Evolutionary conservation across 2,329 filamentous ascomycete genomes (phyloP).

Genomic region (Sarocladium strictum): DNA sequence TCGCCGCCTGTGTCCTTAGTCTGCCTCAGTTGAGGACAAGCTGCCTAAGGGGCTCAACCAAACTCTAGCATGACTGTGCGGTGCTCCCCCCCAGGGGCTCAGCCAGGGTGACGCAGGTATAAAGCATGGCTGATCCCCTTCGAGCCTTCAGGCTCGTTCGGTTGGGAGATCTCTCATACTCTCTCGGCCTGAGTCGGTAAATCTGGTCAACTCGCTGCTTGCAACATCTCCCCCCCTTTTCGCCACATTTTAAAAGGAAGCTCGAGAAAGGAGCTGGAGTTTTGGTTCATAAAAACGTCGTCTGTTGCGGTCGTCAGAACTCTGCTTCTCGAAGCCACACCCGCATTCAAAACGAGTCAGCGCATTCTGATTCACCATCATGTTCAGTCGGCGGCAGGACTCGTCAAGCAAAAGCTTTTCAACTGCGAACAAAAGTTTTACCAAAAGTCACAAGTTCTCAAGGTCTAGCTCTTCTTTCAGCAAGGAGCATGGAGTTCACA

Average conservation of each 20-base stretch:
- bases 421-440: constrained; percentile 46
- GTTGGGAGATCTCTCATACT: neutral
- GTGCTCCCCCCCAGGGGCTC: neutral
- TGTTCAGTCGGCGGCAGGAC: constrained; percentile 45
- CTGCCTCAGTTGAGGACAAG: neutral
- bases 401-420: constrained; percentile 45
- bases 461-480: constrained; percentile 50
- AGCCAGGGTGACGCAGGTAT: neutral
- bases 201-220: neutral
- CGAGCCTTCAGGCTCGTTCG: neutral
- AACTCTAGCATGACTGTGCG: neutral
- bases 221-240: neutral
- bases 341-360: neutral
- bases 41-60: neutral
- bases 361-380: constrained; percentile 18
- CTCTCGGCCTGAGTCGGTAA: neutral
- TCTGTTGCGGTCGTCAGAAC: neutral
- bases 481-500: constrained; percentile 48
- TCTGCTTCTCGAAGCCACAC: too few species aligned
- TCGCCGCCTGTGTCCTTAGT: too few species aligned
- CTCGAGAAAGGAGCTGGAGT: too few species aligned
- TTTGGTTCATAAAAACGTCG: too few species aligned
- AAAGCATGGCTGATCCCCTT: neutral
- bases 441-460: constrained; percentile 42
- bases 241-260: neutral